Base-by-base conservation (phyloP, 2,329 filamentous ascomycete species). In the Fusarium chaquense region DNA sequence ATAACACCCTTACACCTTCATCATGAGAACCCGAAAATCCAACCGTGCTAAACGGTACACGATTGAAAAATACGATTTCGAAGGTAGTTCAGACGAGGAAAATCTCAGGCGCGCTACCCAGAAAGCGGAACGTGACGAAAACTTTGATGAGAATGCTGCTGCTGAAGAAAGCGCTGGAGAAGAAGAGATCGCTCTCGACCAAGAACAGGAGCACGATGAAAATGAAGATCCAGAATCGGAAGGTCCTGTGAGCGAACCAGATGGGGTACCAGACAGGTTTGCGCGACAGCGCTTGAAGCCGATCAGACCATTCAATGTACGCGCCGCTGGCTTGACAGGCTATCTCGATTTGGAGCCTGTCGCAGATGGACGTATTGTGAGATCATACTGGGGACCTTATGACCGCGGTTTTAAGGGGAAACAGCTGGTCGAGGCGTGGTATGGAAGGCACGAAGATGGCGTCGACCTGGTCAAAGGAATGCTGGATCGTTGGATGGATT, bases 401-500 rank as follows among this genome's bases (percentile, higher is more conserved):
- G 77, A 80, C 33, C 72, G 78, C 9, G 67, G 73, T 3, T 71
- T 78, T 16, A 78, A 79, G 38, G 76, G 78, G 20, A 75, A 77
- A 9, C 70, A 76, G 3, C 75, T 81, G 9, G 65, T 83, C 12
- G 77, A 79, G 28, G 75, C 79, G 33, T 81, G 83, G 78, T 85
- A 83, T 67, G 83, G 83, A 2, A 79, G 82, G 0, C 77, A 79
- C 26, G 73, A 74, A 30, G 71, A 77, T 10, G 73, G 76, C 10
- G 73, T 84, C 58, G 76, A 72, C 38, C 75, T 78, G 46, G 76
- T 78, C 28, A 78, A 80, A 72, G 76, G 75, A 30, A 73, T 84
- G 71, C 72, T 83, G 32, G 77, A 79, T 47, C 80, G 79, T n/a
- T 85, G 82, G 82, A 74, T 76, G 28, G 70, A 76, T 45, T 81